Percentiles rank a stretch among this genome's conserved stretches.
Evolutionary conservation across 139 green algal species (phyloP).

Genomic region (Monoraphidium neglectum): DNA sequence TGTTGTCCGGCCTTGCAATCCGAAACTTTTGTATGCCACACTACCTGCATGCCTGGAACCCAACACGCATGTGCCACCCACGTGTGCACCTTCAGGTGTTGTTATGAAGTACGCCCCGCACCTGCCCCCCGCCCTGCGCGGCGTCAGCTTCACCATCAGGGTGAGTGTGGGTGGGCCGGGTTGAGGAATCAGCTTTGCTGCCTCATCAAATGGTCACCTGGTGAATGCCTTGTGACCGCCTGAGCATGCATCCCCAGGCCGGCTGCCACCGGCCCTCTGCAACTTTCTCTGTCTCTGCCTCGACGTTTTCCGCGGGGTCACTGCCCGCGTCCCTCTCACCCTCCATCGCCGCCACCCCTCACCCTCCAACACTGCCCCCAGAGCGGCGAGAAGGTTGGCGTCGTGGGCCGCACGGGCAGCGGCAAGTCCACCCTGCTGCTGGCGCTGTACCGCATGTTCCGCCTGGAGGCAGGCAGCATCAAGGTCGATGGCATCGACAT

Average conservation of each 20-base stretch:
- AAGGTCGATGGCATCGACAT: slow-evolving; percentile 74
- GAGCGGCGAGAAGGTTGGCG: slow-evolving; percentile 60
- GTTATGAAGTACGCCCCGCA: slow-evolving; percentile 42
- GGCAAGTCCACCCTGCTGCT: slow-evolving; percentile 83
- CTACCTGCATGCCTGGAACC: too few species aligned
- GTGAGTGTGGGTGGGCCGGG: too few species aligned
- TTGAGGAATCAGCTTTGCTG: slow-evolving; percentile 3
- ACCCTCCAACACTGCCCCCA: too few species aligned
- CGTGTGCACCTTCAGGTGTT: slow-evolving; percentile 26
- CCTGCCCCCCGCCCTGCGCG: slow-evolving; percentile 30
- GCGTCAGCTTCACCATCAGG: background rate
- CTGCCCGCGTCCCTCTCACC: slow-evolving; percentile 31
- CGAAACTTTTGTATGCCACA: too few species aligned
- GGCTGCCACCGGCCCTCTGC: too few species aligned
- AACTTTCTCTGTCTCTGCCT: background rate
- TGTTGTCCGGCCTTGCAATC: too few species aligned
- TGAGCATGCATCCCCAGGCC: too few species aligned
- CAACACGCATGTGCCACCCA: too few species aligned
- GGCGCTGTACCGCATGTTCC: slow-evolving; percentile 80
- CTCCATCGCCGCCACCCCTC: too few species aligned
- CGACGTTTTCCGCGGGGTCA: background rate
- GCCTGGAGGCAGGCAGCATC: slow-evolving; percentile 55
- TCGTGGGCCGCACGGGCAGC: slow-evolving; percentile 74
- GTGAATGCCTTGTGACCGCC: too few species aligned
- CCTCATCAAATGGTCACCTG: too few species aligned